These are phyloP conservation scores for Eucalyptus fibrosa DNA, from an alignment of 345 rosid genomes.

Conservation along the genomic window DNA sequence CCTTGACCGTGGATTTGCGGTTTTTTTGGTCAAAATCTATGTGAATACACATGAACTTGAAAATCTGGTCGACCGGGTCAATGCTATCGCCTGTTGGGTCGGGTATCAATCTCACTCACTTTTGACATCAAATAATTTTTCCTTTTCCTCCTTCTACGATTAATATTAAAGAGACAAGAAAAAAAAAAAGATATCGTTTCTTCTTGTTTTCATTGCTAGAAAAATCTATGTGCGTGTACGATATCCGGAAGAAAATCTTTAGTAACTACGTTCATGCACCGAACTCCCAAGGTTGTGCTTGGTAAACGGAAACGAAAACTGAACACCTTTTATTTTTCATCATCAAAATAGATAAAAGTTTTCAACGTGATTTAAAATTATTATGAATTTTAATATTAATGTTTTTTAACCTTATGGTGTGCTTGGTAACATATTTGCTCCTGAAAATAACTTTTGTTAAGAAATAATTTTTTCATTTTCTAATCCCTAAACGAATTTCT, in stretches of 20 bases:
- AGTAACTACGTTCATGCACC: not conserved
- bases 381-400: not conserved
- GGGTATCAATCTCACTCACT: not conserved
- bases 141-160: not conserved
- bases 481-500: rapidly evolving
- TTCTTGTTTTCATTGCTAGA: not conserved
- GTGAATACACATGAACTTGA: not conserved
- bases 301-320: not conserved
- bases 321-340: not conserved
- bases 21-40: not conserved
- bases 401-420: not conserved
- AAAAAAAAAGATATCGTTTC: not conserved
- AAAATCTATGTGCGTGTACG: not conserved
- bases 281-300: not conserved
- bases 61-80: not conserved
- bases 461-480: too few relatives aligned
- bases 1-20: not conserved
- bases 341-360: not conserved
- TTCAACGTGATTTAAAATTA: rapidly evolving
- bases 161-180: not conserved
- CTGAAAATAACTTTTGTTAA: too few relatives aligned
- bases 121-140: not conserved
- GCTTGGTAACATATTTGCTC: too few relatives aligned
- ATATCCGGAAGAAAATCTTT: not conserved
- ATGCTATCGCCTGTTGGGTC: not conserved